Percentiles rank a stretch among this genome's conserved stretches.
Evolutionary conservation across 2,329 filamentous ascomycete genomes (phyloP).

Genomic region (Colletotrichum euphorbiae): DNA sequence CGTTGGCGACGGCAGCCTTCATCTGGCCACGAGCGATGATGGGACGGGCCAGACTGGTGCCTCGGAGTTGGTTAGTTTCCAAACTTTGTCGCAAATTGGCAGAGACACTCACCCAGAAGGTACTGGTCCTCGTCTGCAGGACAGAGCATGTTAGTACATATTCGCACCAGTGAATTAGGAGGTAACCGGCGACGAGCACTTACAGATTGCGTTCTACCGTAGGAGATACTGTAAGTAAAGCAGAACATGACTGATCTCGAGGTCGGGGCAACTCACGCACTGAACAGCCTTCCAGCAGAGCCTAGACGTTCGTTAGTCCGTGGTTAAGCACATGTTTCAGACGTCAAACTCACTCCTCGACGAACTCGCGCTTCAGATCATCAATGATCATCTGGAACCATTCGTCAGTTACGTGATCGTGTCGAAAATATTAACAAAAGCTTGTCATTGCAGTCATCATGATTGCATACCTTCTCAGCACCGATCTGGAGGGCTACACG

Average conservation of each 20-base stretch:
- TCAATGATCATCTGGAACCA: conserved; percentile 58
- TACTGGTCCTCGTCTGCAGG: conserved; percentile 60
- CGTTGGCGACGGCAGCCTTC: conserved; percentile 42
- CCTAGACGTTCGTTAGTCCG: conserved; percentile 21
- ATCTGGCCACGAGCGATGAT: conserved; percentile 75
- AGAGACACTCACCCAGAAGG: conserved; percentile 53
- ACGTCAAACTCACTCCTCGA: conserved; percentile 64
- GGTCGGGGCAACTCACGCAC: conserved; percentile 50
- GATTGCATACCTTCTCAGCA: conserved; percentile 34
- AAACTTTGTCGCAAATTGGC: neutral
- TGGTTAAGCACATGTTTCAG: no score
- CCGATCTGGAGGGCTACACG: conserved; percentile 38
- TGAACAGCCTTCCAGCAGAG: conserved; percentile 81
- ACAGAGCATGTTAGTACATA: no score
- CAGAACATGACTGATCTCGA: neutral
- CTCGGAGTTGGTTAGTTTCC: conserved; percentile 41
- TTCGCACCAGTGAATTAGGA: no score
- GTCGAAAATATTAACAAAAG: no score
- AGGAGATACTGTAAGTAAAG: neutral
- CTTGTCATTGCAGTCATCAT: neutral
- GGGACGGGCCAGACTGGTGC: conserved; percentile 72
- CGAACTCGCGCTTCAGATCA: conserved; percentile 77
- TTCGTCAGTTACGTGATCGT: neutral
- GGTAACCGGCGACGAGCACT: no score
- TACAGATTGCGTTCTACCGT: neutral